phyloP scores from a whole-genome alignment of 768 basidiomycete genomes.

The Kwoniella sp. region DNA sequence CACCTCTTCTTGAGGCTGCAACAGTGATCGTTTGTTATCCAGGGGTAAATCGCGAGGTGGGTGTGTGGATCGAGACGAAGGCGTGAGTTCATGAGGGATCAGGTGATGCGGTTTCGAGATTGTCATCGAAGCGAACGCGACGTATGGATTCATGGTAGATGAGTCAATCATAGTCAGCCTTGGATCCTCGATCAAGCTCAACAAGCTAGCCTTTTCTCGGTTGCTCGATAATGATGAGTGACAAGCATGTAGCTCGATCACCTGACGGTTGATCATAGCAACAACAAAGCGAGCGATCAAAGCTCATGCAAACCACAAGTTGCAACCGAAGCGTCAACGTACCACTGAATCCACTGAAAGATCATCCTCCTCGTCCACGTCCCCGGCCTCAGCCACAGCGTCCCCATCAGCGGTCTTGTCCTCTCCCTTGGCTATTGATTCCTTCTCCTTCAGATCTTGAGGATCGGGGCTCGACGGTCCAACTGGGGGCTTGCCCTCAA shows the following conservation, averaged over 20 bases:
- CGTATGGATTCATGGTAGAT: too few species aligned
- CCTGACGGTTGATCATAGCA: neutral
- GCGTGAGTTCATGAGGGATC: too few species aligned
- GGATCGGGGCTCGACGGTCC: neutral
- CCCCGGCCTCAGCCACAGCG: neutral
- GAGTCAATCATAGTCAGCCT: too few species aligned
- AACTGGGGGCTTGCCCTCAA: neutral
- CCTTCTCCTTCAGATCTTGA: neutral
- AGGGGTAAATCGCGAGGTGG: neutral
- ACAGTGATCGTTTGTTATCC: too few species aligned
- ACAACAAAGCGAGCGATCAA: neutral
- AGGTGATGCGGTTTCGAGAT: too few species aligned
- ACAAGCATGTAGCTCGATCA: neutral
- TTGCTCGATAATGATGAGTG: too few species aligned
- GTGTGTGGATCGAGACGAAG: too few species aligned
- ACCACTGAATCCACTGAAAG: neutral
- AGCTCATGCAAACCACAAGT: neutral
- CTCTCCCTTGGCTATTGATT: slow-evolving; percentile 2
- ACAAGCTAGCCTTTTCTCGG: too few species aligned
- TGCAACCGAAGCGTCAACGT: neutral
- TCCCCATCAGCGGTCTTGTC: slow-evolving; percentile 2
- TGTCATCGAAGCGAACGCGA: too few species aligned
- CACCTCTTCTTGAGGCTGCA: slow-evolving; percentile 18
- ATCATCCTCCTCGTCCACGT: slow-evolving; percentile 11
- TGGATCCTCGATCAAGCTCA: too few species aligned